Conservation (phyloP, 148 eudicot species). For the Spergularia bocconei region DNA sequence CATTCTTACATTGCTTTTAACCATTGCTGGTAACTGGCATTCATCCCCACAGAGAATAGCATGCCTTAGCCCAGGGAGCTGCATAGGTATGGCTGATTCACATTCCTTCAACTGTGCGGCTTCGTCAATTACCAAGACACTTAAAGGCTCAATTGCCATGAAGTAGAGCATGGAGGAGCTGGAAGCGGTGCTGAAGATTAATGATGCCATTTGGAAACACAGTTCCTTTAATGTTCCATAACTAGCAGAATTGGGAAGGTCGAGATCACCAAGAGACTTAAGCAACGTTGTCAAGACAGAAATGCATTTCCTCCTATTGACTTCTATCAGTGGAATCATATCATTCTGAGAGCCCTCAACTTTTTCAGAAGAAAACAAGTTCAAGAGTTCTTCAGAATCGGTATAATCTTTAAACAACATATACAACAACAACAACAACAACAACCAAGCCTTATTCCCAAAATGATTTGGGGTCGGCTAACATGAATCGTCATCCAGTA, state of each 20-base stretch:
- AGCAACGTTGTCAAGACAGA: constrained; percentile 38
- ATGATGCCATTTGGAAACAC: constrained; percentile 59
- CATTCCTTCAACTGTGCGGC: constrained; percentile 81
- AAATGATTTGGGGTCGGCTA: too few relatives aligned
- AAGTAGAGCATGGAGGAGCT: constrained; percentile 50
- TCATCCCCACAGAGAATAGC: constrained; percentile 75
- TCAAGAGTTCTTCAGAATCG: constrained; percentile 35
- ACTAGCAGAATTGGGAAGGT: constrained; percentile 34
- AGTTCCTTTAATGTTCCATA: constrained; percentile 28
- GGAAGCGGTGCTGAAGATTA: constrained; percentile 61
- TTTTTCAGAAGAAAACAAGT: constrained; percentile 25
- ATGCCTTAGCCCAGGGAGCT: constrained; percentile 53
- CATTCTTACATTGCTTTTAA: constrained; percentile 52
- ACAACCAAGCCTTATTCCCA: too few relatives aligned
- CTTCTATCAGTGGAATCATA: constrained; percentile 14
- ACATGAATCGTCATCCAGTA: too few relatives aligned
- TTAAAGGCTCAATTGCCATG: constrained; percentile 34
- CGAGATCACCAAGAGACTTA: constrained; percentile 33
- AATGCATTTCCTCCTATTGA: constrained; percentile 29
- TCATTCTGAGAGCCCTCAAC: constrained; percentile 20
- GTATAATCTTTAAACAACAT: constrained; percentile 36
- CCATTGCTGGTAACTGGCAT: constrained; percentile 70
- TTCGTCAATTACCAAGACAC: constrained; percentile 71
- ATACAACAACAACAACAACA: too few relatives aligned
- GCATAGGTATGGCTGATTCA: constrained; percentile 68